Base-by-base conservation (phyloP, 2,329 filamentous ascomycete species). In the Ciborinia camelliae region DNA sequence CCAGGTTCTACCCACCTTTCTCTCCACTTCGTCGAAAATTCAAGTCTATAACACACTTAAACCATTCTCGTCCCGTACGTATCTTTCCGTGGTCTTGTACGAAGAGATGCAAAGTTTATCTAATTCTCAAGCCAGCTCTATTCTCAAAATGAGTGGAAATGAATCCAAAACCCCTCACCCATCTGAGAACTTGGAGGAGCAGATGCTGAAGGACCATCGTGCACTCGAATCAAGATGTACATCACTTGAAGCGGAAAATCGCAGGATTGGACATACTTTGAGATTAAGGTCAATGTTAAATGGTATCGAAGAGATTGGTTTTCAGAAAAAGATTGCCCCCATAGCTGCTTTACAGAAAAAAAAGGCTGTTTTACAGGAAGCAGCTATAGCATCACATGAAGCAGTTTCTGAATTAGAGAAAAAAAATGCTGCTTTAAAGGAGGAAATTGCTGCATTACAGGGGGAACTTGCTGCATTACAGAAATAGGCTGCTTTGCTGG, bases 361-460 rank as follows among this genome's bases (percentile, higher is more conserved):
- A n/a, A n/a, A n/a, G n/a, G n/a, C n/a, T n/a, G n/a, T n/a, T n/a
- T n/a, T n/a, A n/a, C n/a, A n/a, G n/a, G n/a, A n/a, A n/a, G n/a
- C n/a, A n/a, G n/a, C n/a, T n/a, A n/a, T n/a, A n/a, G n/a, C n/a
- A n/a, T n/a, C n/a, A n/a, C n/a, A n/a, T n/a, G n/a, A n/a, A n/a
- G n/a, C n/a, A n/a, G n/a, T n/a, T n/a, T n/a, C n/a, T n/a, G n/a
- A n/a, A n/a, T n/a, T n/a, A 7, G 41, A 43, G 18, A 5, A 43
- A n/a, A 10, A 52, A 14, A 14, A 35, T n/a, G 20, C 50, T 52
- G 20, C 20, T 7, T n/a, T 35, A 5, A 12, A 23, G 20, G 12
- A 35, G 1, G 4, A n/a, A 0, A 12, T 5, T 4, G 3, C 48
- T 4, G 9, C 20, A 6, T 1, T n/a, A 3, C 28, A n/a, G 2